A percentile compares a stretch with the other conserved stretches of the same genome.
Conservation (phyloP, 208 protist genomes). For the Crithidia fasciculata region DNA sequence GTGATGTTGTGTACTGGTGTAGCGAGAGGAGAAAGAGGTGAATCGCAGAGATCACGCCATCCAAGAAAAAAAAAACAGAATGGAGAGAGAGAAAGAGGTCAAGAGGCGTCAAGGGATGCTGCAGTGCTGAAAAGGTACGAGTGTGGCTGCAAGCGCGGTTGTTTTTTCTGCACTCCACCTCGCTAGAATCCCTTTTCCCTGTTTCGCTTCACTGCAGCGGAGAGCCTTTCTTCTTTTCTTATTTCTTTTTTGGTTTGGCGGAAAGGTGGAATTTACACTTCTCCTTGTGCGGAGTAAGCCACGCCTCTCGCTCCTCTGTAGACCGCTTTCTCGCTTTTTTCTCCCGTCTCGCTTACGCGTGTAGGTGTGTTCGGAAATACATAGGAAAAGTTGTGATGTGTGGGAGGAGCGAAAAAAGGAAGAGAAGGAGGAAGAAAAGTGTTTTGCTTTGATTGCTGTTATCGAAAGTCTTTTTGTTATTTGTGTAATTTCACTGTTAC, state of each 20-base stretch:
- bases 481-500: too few relatives aligned
- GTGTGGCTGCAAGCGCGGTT: background rate
- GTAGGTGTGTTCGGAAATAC: too few relatives aligned
- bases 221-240: background rate
- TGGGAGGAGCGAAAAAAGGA: too few relatives aligned
- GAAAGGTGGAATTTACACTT: too few relatives aligned
- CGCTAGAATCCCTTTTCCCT: background rate
- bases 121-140: too few relatives aligned
- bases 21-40: background rate
- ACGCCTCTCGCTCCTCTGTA: too few relatives aligned
- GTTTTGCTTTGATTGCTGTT: background rate
- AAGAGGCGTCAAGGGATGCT: too few relatives aligned
- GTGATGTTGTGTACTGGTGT: too few relatives aligned
- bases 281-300: too few relatives aligned
- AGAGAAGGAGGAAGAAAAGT: background rate
- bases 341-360: background rate
- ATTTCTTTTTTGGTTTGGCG: background rate
- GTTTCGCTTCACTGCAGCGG: background rate
- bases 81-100: too few relatives aligned
- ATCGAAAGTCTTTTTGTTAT: slow-evolving; percentile 1
- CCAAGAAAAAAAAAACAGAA: background rate
- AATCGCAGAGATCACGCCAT: background rate
- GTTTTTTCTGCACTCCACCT: too few relatives aligned
- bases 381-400: too few relatives aligned
- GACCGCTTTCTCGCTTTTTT: background rate